Percentiles rank a stretch among this genome's conserved stretches.
Evolutionary conservation across 257 asterid genomes (phyloP).

Genomic region (Henckelia pumila): DNA sequence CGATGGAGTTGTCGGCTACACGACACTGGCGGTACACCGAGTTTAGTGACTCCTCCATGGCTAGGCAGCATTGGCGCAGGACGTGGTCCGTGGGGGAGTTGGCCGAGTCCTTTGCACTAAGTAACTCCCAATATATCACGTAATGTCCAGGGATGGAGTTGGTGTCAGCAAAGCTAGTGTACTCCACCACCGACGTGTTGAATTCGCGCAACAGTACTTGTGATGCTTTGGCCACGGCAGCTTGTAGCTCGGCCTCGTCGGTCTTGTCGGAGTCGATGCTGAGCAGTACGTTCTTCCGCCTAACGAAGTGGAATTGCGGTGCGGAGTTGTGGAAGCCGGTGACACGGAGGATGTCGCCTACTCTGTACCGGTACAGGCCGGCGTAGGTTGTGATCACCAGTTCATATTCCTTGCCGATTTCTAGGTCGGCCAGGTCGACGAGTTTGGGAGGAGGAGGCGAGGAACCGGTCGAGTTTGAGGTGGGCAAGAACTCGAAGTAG

Average conservation of each 20-base stretch:
- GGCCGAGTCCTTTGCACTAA: background rate
- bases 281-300: constrained; percentile 34
- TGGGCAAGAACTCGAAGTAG: constrained; percentile 41
- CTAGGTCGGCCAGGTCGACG: constrained; percentile 31
- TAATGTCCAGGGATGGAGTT: constrained; percentile 35
- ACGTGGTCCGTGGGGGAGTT: constrained; percentile 17
- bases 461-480: background rate
- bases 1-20: constrained; percentile 26
- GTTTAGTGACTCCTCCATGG: constrained; percentile 37
- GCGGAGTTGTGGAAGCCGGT: constrained; percentile 37
- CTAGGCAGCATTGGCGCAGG: constrained; percentile 32
- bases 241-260: constrained; percentile 39
- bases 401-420: constrained; percentile 44
- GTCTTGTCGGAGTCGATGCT: constrained; percentile 42
- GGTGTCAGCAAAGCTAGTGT: constrained; percentile 36
- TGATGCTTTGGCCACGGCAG: constrained; percentile 31
- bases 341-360: constrained; percentile 42
- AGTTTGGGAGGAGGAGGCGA: background rate
- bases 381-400: constrained; percentile 39
- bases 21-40: constrained; percentile 25
- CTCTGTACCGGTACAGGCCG: constrained; percentile 37
- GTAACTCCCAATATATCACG: constrained; percentile 37
- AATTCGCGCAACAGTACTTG: constrained; percentile 13
- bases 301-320: constrained; percentile 33
- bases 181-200: constrained; percentile 30